Evolutionary conservation across 1,139 yeast species (phyloP).

Genomic region (Taiozyma sp.): DNA sequence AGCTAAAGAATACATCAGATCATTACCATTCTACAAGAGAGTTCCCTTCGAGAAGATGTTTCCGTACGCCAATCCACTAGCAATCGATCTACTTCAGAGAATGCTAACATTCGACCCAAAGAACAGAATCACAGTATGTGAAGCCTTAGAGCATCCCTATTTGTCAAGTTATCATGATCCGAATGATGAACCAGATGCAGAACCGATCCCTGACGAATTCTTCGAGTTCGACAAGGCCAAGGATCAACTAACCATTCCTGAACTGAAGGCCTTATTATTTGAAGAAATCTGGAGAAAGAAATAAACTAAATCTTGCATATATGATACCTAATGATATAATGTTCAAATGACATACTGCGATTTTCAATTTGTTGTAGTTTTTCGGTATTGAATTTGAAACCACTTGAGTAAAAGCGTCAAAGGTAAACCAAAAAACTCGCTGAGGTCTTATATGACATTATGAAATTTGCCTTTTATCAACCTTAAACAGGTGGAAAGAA

Average conservation of each 20-base stretch:
- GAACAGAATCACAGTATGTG: conserved; percentile 58
- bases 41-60: conserved; percentile 40
- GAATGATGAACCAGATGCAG: conserved; percentile 63
- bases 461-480: too few relatives aligned
- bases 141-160: conserved; percentile 67
- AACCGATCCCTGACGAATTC: conserved; percentile 46
- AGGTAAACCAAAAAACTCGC: too few relatives aligned
- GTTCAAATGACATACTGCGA: neutral
- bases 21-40: conserved; percentile 51
- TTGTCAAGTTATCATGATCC: conserved; percentile 65
- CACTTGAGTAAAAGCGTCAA: too few relatives aligned
- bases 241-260: conserved; percentile 43
- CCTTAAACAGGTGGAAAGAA: too few relatives aligned
- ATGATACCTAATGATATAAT: neutral
- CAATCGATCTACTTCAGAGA: conserved; percentile 56
- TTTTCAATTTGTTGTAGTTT: too few relatives aligned
- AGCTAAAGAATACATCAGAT: conserved; percentile 56
- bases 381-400: too few relatives aligned
- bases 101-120: conserved; percentile 61
- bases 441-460: too few relatives aligned
- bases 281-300: conserved; percentile 43
- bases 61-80: conserved; percentile 48
- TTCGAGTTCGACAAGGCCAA: conserved; percentile 59
- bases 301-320: neutral
- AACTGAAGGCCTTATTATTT: conserved; percentile 48